Conservation (phyloP, 257 asterid species). For the Rauvolfia tetraphylla region DNA sequence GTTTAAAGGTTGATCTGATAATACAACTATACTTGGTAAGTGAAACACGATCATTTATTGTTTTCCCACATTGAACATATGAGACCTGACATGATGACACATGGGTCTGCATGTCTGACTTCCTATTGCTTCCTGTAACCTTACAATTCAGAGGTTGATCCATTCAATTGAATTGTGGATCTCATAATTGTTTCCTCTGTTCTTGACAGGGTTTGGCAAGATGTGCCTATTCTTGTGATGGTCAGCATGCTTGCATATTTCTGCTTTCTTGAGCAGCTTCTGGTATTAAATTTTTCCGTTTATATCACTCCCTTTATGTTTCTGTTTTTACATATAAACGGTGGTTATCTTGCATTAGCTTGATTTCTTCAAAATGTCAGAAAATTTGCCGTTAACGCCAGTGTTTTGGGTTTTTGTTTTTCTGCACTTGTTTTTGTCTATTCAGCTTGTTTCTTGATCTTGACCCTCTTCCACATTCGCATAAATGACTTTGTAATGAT, state of each 20-base stretch:
- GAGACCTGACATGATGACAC: not conserved
- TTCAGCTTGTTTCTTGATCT: not conserved
- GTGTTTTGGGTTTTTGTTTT: not conserved
- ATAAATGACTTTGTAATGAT: not conserved
- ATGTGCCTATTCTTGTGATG: slow-evolving; percentile 92
- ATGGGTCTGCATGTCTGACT: not conserved
- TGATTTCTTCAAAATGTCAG: not conserved
- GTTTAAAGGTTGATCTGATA: not conserved
- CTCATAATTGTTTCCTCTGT: slow-evolving; percentile 16
- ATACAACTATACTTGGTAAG: not conserved
- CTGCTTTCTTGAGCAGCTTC: slow-evolving; percentile 97
- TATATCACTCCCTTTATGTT: slow-evolving; percentile 10
- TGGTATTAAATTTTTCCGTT: slow-evolving; percentile 48
- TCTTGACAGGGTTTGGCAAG: slow-evolving; percentile 83
- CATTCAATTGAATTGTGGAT: not conserved
- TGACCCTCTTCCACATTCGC: not conserved
- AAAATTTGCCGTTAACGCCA: not conserved
- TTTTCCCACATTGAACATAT: not conserved
- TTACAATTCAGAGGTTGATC: not conserved
- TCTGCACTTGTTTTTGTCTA: not conserved
- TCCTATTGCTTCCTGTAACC: not conserved
- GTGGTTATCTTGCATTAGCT: not conserved
- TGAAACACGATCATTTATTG: not conserved
- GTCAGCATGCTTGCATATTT: slow-evolving; percentile 98
- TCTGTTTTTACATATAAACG: slow-evolving; percentile 9